These are phyloP conservation scores for Eustoma russellianum DNA, from an alignment of 257 asterid species.

Conservation along the genomic window DNA sequence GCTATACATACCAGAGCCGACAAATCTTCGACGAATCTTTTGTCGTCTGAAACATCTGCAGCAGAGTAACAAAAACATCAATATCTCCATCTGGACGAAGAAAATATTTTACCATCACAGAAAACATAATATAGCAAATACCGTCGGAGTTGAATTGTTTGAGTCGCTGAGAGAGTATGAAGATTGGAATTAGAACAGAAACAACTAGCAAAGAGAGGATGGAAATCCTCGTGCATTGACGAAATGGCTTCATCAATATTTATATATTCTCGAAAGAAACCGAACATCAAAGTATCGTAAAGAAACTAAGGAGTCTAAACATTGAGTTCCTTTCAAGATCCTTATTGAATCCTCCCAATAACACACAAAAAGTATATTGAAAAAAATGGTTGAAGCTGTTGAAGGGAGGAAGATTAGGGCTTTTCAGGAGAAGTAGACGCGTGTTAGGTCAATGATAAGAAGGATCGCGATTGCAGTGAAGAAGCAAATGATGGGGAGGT, in stretches of 20 bases:
- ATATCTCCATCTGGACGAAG: conserved; percentile 6
- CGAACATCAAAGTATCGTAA: background rate
- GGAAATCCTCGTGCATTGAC: conserved; percentile 65
- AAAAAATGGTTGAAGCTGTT: background rate
- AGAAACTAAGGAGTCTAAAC: conserved; percentile 12
- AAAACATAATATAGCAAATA: conserved; percentile 12
- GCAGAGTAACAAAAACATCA: conserved; percentile 10
- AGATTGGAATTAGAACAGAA: conserved; percentile 52
- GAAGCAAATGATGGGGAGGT: background rate
- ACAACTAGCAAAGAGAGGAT: conserved; percentile 76
- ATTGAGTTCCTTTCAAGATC: conserved; percentile 1
- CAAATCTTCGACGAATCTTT: conserved; percentile 60
- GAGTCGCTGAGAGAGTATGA: conserved; percentile 54
- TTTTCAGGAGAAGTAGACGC: conserved; percentile 1
- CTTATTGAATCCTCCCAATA: too few species aligned
- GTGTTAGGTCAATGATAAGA: background rate
- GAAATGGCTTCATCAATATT: conserved; percentile 55
- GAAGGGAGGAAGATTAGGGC: conserved; percentile 7
- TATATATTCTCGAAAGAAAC: background rate
- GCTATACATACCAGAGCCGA: conserved; percentile 54
- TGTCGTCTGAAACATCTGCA: conserved; percentile 35
- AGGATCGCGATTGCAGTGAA: conserved; percentile 3
- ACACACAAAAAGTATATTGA: too few species aligned
- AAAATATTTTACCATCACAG: background rate
- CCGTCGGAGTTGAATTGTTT: conserved; percentile 51